A percentile compares a stretch with the other conserved stretches of the same genome.
Evolutionary conservation across 2,329 filamentous ascomycete species (phyloP).

Genomic region (Scedosporium minutisporum): DNA sequence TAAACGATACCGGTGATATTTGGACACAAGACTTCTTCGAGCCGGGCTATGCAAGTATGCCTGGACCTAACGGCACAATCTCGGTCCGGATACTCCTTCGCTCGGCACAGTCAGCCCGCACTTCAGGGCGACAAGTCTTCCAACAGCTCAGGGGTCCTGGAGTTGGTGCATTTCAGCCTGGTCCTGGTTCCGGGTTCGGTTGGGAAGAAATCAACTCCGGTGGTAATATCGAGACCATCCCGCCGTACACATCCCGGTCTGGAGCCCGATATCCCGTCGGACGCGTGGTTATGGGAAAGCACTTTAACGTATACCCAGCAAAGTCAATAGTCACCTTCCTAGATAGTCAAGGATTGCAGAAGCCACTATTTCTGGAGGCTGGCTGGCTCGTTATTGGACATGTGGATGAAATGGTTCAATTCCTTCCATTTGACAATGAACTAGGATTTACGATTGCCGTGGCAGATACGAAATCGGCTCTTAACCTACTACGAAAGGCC

Average conservation of each 20-base stretch:
- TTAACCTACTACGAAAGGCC: constrained; percentile 16
- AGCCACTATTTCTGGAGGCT: constrained; percentile 20
- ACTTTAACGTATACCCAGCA: constrained; percentile 7
- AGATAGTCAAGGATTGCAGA: constrained; percentile 18
- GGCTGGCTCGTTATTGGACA: constrained; percentile 22
- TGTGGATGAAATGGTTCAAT: constrained; percentile 25
- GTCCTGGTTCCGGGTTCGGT: constrained; percentile 9
- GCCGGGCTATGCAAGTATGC: constrained; percentile 27
- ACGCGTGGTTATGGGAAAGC: constrained; percentile 12
- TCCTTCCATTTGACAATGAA: constrained; percentile 14
- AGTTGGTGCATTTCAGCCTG: constrained; percentile 21
- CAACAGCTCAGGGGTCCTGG: constrained; percentile 18
- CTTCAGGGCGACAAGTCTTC: constrained; percentile 22
- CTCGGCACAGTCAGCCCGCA: constrained; percentile 17
- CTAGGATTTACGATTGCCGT: constrained; percentile 16
- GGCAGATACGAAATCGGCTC: constrained; percentile 13
- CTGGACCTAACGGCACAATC: constrained; percentile 22
- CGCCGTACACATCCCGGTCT: constrained; percentile 15
- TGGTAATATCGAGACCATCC: constrained; percentile 28
- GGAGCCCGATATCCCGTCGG: constrained; percentile 10
- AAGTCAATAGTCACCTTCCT: constrained; percentile 16
- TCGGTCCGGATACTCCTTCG: constrained; percentile 23
- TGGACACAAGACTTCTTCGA: constrained; percentile 31
- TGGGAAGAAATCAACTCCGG: constrained; percentile 12
- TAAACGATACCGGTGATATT: constrained; percentile 18